Percentiles rank a stretch among this genome's conserved stretches.
Conservation (phyloP, 2,329 filamentous ascomycete species). For the Achaetomium macrosporum region DNA sequence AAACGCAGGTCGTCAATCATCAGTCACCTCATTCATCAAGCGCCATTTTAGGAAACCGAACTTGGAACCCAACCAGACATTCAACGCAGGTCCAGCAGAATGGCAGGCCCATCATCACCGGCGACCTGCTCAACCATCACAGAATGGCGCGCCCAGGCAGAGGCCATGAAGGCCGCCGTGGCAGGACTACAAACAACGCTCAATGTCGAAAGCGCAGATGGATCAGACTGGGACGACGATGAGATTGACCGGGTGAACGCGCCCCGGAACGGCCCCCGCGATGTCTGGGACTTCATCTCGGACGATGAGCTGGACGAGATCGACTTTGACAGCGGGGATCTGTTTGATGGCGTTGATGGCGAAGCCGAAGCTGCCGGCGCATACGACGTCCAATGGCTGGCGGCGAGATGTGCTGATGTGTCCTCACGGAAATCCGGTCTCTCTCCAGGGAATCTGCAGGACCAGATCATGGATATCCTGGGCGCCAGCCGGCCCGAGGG, state of each 20-base stretch:
- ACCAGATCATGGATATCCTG: constrained; percentile 71
- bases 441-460: constrained; percentile 62
- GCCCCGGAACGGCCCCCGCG: constrained; percentile 56
- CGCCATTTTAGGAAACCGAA: too few relatives aligned
- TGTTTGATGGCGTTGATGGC: constrained; percentile 31
- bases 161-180: constrained; percentile 80
- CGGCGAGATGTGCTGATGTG: constrained; percentile 60
- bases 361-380: constrained; percentile 26
- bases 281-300: constrained; percentile 90
- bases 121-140: constrained; percentile 10
- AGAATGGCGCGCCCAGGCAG: constrained; percentile 79
- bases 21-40: background rate
- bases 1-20: background rate
- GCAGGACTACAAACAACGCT: constrained; percentile 50
- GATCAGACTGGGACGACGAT: constrained; percentile 60
- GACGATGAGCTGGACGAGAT: constrained; percentile 62
- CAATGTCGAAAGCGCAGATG: constrained; percentile 37
- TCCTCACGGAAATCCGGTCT: constrained; percentile 60
- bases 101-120: constrained; percentile 39
- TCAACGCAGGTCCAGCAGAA: background rate
- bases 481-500: constrained; percentile 65
- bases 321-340: constrained; percentile 39
- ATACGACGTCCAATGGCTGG: constrained; percentile 66
- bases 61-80: background rate
- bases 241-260: constrained; percentile 46